A percentile compares a stretch with the other conserved stretches of the same genome.
phyloP scores from a whole-genome alignment of 2,329 filamentous ascomycete species.

The Fusarium sp. region DNA sequence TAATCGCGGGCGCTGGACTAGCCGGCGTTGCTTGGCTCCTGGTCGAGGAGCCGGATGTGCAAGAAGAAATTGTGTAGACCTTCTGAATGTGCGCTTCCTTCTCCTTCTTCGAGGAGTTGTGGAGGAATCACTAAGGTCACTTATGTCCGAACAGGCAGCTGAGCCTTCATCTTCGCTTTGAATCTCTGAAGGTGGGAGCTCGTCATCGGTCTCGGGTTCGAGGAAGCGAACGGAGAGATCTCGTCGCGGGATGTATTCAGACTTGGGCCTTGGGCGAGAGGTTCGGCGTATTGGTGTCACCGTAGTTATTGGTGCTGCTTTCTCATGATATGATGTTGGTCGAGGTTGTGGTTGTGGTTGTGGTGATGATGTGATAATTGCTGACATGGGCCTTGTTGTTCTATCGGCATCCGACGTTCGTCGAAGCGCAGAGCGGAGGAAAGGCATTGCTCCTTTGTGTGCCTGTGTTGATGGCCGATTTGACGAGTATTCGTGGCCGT shows the following conservation, averaged over 20 bases:
- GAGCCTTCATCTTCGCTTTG: constrained; percentile 64
- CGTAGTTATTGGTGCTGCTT: constrained; percentile 25
- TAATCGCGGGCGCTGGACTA: constrained; percentile 76
- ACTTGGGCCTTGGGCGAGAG: constrained; percentile 51
- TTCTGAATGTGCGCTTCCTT: constrained; percentile 62
- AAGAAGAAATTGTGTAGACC: constrained; percentile 73
- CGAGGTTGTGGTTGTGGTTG: constrained; percentile 33
- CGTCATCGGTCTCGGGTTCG: constrained; percentile 51
- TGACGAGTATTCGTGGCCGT: constrained; percentile 70
- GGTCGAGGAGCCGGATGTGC: constrained; percentile 75
- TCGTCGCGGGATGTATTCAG: constrained; percentile 55
- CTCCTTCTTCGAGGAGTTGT: constrained; percentile 54
- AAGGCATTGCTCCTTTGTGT: constrained; percentile 54
- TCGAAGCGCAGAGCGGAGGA: constrained; percentile 59
- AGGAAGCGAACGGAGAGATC: constrained; percentile 63
- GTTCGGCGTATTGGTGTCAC: constrained; percentile 39
- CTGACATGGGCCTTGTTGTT: constrained; percentile 31
- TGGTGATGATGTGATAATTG: constrained; percentile 25
- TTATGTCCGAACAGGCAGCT: constrained; percentile 57
- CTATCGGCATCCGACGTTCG: constrained; percentile 51
- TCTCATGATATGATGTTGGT: constrained; percentile 47
- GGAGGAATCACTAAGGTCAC: constrained; percentile 62
- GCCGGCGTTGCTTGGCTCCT: constrained; percentile 71
- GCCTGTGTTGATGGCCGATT: constrained; percentile 51
- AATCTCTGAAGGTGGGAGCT: constrained; percentile 35